Conservation (phyloP, 768 basidiomycete genomes). For the Pleurotus salmoneostramineus region DNA sequence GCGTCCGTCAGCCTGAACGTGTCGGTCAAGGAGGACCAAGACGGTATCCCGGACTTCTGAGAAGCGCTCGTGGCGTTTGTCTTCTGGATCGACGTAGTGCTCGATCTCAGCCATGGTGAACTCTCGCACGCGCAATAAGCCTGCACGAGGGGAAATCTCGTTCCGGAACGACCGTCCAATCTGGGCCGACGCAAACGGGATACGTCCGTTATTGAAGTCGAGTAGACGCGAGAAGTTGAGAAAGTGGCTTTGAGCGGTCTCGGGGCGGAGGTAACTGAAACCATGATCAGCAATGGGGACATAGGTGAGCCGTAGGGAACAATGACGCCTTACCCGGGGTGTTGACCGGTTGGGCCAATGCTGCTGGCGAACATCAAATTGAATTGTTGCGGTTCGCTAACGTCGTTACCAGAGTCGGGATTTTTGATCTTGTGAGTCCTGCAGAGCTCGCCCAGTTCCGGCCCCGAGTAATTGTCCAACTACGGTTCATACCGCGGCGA, state of each 20-base stretch:
- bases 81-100: conserved; percentile 93
- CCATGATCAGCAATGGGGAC: neutral
- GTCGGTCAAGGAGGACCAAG: conserved; percentile 75
- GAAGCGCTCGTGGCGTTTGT: conserved; percentile 89
- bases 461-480: conserved; percentile 93
- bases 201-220: conserved; percentile 95
- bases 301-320: neutral
- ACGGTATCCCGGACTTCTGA: conserved; percentile 70
- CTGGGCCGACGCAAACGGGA: conserved; percentile 97
- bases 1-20: conserved; percentile 76
- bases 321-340: conserved; percentile 69
- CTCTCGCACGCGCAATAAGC: conserved; percentile 94
- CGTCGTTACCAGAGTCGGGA: conserved; percentile 90
- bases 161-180: conserved; percentile 96
- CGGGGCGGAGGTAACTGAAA: conserved; percentile 86
- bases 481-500: conserved; percentile 22
- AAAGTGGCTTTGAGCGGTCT: conserved; percentile 98
- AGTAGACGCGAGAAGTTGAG: conserved; percentile 96
- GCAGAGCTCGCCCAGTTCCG: conserved; percentile 86
- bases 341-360: conserved; percentile 96
- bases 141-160: conserved; percentile 96
- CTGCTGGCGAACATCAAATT: conserved; percentile 98
- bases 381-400: conserved; percentile 91
- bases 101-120: conserved; percentile 99
- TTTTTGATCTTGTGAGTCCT: conserved; percentile 76